Percentiles rank a stretch among this genome's conserved stretches.
phyloP scores from a whole-genome alignment of 2,329 filamentous ascomycete genomes.

The Penicillium sp. region DNA sequence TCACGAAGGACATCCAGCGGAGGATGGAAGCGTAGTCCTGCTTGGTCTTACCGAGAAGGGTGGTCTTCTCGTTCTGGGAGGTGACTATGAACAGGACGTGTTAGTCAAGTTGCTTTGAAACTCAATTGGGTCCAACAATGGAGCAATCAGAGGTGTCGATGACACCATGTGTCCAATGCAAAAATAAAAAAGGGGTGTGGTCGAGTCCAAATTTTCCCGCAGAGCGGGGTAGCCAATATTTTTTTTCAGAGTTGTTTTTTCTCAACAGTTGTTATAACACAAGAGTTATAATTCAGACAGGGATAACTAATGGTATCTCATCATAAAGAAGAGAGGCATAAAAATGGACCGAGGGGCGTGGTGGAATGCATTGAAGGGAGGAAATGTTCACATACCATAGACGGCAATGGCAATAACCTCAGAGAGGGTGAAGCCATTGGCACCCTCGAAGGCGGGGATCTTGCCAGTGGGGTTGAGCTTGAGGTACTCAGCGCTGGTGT shows the following conservation, averaged over 20 bases:
- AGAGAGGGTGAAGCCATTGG: conserved; percentile 84
- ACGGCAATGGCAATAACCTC: conserved; percentile 95
- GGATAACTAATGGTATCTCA: conserved; percentile 96
- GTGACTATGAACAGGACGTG: conserved; percentile 63
- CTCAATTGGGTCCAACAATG: conserved; percentile 8
- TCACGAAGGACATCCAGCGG: conserved; percentile 97
- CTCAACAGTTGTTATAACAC: conserved; percentile 73
- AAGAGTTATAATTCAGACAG: conserved; percentile 93
- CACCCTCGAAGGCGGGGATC: conserved; percentile 88
- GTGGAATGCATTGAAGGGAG: conserved; percentile 7
- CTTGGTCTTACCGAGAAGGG: conserved; percentile 99
- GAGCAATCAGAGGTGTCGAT: conserved; percentile 18
- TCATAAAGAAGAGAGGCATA: conserved; percentile 49
- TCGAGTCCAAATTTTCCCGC: conserved; percentile 20
- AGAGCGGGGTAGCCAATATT: conserved; percentile 53
- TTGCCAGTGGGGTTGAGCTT: conserved; percentile 86
- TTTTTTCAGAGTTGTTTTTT: conserved; percentile 66
- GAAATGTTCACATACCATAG: conserved; percentile 73
- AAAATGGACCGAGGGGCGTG: conserved; percentile 1
- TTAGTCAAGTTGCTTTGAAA: conserved; percentile 26
- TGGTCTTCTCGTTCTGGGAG: conserved; percentile 99
- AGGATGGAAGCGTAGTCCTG: conserved; percentile 99
- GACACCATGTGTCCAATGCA: conserved; percentile 15
- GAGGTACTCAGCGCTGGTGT: conserved; percentile 71
- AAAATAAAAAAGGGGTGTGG: conserved; percentile 18